Base-by-base conservation (phyloP, 1,284 basidiomycete genomes). In the Neolentinus lepideus region DNA sequence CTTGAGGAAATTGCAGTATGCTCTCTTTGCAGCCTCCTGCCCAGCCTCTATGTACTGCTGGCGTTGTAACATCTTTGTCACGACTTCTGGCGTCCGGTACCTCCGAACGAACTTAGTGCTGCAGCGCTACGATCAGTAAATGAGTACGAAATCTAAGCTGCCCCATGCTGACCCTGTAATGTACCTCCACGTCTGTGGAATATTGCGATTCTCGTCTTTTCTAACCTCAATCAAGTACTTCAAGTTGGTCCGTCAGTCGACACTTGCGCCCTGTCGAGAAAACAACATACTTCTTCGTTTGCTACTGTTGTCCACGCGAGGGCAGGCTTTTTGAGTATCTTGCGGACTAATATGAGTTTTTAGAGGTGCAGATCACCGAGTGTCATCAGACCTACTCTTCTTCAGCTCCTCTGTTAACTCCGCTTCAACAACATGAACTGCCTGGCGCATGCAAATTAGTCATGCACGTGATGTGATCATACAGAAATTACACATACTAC, bases 171-270 rank as follows among this genome's bases (percentile, higher is more conserved):
- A 90, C 90, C 82, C 84, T 35, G 85, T 91, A 52, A 94, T 76
- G 36, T 90, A 74, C 50, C 83, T 74, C 94, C 95, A 99, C 56
- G 81, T 79, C 4, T 80, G 78, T 0, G 96, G 96, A 2, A 93
- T 83, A 10, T 79, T 79, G 59, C 81, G 80, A 12, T 85, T 84
- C 50, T 92, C 90, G 6, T 76, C 76, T 52, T 83, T 85, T 52
- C 85, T 84, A 16, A 97, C 74, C 68, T 94, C 90, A 12, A 95
- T 74, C 1, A 94, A 71, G 66, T 82, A 91, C 89, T 92, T 59
- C 2, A 31, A 52, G 38, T 6, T 6, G 24, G 8, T 9, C 8
- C 48, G 24, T 55, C 21, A 56, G 27, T 56, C 16, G 2, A 29
- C 27, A n/a, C 50, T 24, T 9, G 31, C 24, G 36, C 21, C 48